Base-by-base conservation (phyloP, 257 asterid species). In the Asclepias syriaca region DNA sequence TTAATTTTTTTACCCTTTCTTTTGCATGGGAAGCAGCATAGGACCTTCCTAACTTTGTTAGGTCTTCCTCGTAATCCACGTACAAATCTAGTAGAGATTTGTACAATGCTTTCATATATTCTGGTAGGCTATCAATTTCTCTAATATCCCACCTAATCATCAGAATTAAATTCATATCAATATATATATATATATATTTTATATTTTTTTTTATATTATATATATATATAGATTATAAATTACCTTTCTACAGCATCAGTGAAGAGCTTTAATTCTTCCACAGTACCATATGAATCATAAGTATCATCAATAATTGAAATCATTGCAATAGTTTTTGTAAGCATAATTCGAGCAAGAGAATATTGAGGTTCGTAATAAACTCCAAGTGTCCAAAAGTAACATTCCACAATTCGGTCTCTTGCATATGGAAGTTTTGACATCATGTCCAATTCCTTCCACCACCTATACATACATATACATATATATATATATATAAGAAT, bases 141-240 rank as follows among this genome's bases (percentile, higher is more conserved):
- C 56, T 29, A 22, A 75, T 72, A 46, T 86, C 86, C 88, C 90
- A 86, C 72, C 90, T 83, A 34, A 56, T n/a, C 7, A 55, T 6
- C n/a, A 8, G 2, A 12, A 55, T 6, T 5, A 12, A 9, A 50
- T 50, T 13, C 55, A 5, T 1, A 4, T 50, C 15, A 14, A 15
- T 50, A 8, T 49, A 50, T 34, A 34, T 34, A 34, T 34, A 34
- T 34, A 32, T 32, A 32, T 32, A n/a, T n/a, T n/a, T n/a, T n/a
- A n/a, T n/a, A n/a, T n/a, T n/a, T n/a, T n/a, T n/a, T n/a, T n/a
- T n/a, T 34, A 32, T 32, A 32, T 32, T n/a, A 34, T 40, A 40
- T 40, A 40, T 40, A 40, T 40, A 40, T 40, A 5, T 40, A 39
- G 3, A 39, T 39, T 39, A 18, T 5, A 5, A 45, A 21, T 48